Conservation (phyloP, 1,139 yeast species). For the Chernovozyma sophiae-reginae region DNA sequence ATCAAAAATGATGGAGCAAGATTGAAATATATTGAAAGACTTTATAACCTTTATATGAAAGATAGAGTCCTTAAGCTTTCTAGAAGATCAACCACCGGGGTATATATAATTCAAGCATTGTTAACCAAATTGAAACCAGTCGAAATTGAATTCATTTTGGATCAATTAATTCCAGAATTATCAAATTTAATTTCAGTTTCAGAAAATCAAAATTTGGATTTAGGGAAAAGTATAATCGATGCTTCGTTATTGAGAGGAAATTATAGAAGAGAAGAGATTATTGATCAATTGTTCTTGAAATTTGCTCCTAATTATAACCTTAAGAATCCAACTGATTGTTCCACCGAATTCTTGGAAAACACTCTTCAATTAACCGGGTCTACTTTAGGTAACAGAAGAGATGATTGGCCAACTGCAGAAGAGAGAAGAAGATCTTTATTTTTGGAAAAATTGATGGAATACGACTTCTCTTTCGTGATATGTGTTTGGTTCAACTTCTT, state of each 20-base stretch:
- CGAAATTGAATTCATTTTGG: constrained; percentile 61
- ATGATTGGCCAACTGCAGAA: constrained; percentile 89
- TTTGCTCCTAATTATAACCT: constrained; percentile 48
- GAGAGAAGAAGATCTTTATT: constrained; percentile 79
- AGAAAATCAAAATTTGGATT: constrained; percentile 58
- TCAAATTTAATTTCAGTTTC: constrained; percentile 51
- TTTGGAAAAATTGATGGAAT: constrained; percentile 65
- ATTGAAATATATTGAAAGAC: constrained; percentile 61
- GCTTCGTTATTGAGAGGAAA: constrained; percentile 58
- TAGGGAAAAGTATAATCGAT: constrained; percentile 65
- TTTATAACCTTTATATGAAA: constrained; percentile 69
- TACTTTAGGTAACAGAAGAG: constrained; percentile 75
- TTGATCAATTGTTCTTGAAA: constrained; percentile 54
- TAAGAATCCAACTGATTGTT: constrained; percentile 20
- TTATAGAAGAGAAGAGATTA: constrained; percentile 63
- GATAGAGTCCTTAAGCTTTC: constrained; percentile 70
- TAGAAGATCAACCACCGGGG: constrained; percentile 76
- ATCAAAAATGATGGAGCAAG: constrained; percentile 61
- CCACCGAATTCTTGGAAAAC: constrained; percentile 58
- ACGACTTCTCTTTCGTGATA: constrained; percentile 56
- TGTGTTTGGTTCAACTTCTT: constrained; percentile 60
- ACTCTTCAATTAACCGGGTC: constrained; percentile 61
- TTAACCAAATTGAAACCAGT: constrained; percentile 56
- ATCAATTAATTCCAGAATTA: constrained; percentile 65
- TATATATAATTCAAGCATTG: constrained; percentile 72